Percentiles rank a stretch among this genome's conserved stretches.
Conservation (phyloP, 2,329 filamentous ascomycete species). For the Nannizziopsis barbatae region DNA sequence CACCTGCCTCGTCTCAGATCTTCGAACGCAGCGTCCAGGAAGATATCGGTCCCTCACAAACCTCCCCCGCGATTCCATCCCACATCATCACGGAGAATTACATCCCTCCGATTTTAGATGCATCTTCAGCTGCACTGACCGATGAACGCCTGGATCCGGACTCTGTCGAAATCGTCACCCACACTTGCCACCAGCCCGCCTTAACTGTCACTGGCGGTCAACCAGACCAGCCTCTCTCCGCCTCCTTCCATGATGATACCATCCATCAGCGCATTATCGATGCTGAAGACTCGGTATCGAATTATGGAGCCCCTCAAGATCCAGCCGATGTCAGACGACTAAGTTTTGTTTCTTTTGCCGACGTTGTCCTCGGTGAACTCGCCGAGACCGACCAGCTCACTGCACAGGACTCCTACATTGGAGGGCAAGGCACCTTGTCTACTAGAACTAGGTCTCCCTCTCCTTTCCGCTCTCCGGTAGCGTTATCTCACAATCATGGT, state of each 20-base stretch:
- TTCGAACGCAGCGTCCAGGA: constrained; percentile 96
- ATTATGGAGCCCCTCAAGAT: constrained; percentile 62
- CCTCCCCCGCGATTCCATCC: constrained; percentile 75
- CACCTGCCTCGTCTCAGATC: constrained; percentile 65
- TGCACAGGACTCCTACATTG: constrained; percentile 55
- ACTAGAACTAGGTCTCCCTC: constrained; percentile 39
- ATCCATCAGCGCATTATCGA: constrained; percentile 44
- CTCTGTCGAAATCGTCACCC: constrained; percentile 84
- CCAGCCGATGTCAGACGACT: constrained; percentile 67
- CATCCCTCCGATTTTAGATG: constrained; percentile 83
- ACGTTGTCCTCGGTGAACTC: constrained; percentile 69
- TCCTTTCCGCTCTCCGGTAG: constrained; percentile 35
- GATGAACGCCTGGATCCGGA: constrained; percentile 76
- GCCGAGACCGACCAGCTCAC: constrained; percentile 38
- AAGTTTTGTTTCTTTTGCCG: constrained; percentile 93
- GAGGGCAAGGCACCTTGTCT: constrained; percentile 46
- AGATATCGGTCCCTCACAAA: constrained; percentile 52
- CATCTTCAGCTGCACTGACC: constrained; percentile 83
- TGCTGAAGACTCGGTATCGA: constrained; percentile 56
- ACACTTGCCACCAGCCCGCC: constrained; percentile 71
- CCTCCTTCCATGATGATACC: constrained; percentile 42
- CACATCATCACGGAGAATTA: constrained; percentile 92
- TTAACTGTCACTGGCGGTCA: constrained; percentile 48
- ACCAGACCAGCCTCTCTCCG: constrained; percentile 27
- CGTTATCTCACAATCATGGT: constrained; percentile 51